phyloP scores from a whole-genome alignment of 108 stramenopile genomes.

The Mayamaea pseudoterrestris region DNA sequence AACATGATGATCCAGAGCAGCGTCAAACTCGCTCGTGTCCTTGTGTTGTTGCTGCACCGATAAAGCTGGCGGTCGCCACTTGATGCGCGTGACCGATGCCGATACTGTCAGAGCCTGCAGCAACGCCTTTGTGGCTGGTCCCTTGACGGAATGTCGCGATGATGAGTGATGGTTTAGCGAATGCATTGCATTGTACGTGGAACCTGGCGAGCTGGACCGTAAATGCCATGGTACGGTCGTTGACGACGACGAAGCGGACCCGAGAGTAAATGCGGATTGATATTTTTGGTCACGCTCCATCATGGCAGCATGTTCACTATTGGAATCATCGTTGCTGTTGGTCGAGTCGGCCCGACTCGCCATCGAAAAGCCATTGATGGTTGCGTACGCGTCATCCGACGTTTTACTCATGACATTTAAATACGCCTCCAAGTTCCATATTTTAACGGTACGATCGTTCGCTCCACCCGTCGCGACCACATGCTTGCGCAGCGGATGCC shows the following conservation, averaged over 20 bases:
- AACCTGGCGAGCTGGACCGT: no score
- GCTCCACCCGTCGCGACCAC: constrained; percentile 72
- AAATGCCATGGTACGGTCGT: background rate
- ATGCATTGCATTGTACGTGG: no score
- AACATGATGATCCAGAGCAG: constrained; percentile 32
- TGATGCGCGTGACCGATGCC: constrained; percentile 54
- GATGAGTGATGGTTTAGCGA: no score
- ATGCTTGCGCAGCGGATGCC: constrained; percentile 61
- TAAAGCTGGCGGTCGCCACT: constrained; percentile 52
- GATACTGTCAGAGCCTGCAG: constrained; percentile 41
- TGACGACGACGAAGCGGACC: background rate
- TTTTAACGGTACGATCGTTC: constrained; percentile 60
- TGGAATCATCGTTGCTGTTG: no score
- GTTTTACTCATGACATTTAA: constrained; percentile 12
- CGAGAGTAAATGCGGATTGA: no score
- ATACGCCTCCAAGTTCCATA: background rate
- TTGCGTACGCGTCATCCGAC: constrained; percentile 8
- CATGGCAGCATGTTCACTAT: no score
- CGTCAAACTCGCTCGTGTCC: no score
- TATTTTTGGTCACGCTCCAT: no score
- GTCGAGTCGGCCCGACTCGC: constrained; percentile 12
- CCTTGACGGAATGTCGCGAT: background rate
- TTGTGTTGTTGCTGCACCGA: background rate
- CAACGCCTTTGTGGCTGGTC: background rate
- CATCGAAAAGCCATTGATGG: constrained; percentile 23